Evolutionary conservation across 495 filamentous ascomycete species (phyloP).

Genomic region (Xylaria curta): DNA sequence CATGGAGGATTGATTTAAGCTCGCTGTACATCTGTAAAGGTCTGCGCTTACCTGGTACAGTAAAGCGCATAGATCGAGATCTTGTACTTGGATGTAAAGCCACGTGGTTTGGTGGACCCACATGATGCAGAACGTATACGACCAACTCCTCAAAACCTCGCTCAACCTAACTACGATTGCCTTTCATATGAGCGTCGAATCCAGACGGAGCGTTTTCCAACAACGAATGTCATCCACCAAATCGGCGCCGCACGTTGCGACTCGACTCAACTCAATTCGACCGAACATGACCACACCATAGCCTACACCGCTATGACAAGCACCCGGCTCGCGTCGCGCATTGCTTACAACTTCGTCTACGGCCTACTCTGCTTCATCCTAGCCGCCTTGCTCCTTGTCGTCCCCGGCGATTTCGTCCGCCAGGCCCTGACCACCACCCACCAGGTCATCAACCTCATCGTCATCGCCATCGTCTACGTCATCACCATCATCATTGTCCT

Average conservation of each 20-base stretch:
- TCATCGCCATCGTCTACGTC: constrained; percentile 79
- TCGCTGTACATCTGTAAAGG: too few species aligned
- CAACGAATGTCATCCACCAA: background rate
- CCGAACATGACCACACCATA: constrained; percentile 5
- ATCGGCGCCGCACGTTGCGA: constrained; percentile 8
- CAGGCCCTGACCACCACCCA: constrained; percentile 66
- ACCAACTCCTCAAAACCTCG: background rate
- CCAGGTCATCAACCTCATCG: constrained; percentile 81
- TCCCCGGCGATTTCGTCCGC: constrained; percentile 82
- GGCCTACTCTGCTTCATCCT: constrained; percentile 76
- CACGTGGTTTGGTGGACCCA: too few species aligned
- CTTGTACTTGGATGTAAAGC: too few species aligned
- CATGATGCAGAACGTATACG: background rate
- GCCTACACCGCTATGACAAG: constrained; percentile 36
- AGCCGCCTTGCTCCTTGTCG: constrained; percentile 75
- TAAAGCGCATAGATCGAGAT: too few species aligned
- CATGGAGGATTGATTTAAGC: too few species aligned
- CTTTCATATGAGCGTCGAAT: background rate
- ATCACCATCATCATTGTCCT: constrained; percentile 72
- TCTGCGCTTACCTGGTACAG: too few species aligned
- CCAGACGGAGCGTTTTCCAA: background rate
- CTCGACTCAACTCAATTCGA: background rate
- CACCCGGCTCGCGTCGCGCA: constrained; percentile 62
- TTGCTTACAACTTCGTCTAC: constrained; percentile 84
- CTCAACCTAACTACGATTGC: background rate